These are phyloP conservation scores for Sclerotinia trifoliorum DNA, from an alignment of 2,329 filamentous ascomycete genomes.

Conservation along the genomic window DNA sequence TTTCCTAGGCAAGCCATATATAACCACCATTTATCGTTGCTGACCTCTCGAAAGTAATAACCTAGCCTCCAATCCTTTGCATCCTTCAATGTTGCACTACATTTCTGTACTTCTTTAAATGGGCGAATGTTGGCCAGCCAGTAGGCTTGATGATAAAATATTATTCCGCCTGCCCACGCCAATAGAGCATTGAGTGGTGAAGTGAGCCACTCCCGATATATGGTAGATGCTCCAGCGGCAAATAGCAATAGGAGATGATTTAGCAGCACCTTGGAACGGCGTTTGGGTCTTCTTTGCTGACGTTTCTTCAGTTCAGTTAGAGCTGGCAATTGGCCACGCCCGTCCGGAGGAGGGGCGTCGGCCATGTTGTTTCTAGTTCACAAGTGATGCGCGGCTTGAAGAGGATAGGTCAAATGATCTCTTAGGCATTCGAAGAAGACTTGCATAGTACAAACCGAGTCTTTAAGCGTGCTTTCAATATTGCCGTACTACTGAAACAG, in stretches of 20 bases:
- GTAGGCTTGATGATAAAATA: constrained; percentile 17
- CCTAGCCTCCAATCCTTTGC: neutral
- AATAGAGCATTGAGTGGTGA: neutral
- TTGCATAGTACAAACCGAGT: too few relatives aligned
- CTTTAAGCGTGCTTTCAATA: neutral
- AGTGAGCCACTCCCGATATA: neutral
- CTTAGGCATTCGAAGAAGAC: neutral
- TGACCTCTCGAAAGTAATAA: constrained; percentile 6
- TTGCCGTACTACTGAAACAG: neutral
- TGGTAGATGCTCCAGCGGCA: too few relatives aligned
- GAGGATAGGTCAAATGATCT: neutral
- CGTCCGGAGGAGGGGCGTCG: neutral
- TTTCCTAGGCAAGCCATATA: constrained; percentile 19
- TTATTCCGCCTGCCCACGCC: constrained; percentile 8
- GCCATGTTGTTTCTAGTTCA: neutral
- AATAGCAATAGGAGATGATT: neutral
- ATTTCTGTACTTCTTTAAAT: neutral
- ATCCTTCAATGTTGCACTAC: neutral
- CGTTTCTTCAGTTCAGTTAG: neutral
- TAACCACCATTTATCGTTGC: constrained; percentile 14
- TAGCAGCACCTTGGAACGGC: neutral
- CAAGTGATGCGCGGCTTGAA: neutral
- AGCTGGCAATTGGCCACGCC: too few relatives aligned
- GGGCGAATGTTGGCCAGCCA: neutral
- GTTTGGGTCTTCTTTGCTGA: neutral